These are phyloP conservation scores for Cutaneotrichosporon cutaneum DNA, from an alignment of 1,284 basidiomycete species.

Conservation along the genomic window DNA sequence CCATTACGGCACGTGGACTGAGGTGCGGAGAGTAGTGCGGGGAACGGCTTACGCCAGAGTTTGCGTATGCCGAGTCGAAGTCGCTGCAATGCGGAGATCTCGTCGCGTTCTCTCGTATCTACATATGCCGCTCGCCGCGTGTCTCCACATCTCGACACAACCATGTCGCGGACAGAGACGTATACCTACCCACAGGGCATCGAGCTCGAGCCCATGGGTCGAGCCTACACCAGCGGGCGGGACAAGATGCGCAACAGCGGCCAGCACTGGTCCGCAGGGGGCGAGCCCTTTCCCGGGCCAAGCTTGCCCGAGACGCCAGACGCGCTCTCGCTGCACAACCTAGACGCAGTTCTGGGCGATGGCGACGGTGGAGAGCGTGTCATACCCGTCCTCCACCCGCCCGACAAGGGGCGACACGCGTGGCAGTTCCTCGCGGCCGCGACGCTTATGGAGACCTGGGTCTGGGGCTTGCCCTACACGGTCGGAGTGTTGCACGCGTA, in stretches of 20 bases:
- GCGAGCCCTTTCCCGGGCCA: background rate
- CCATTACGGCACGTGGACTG: too few species aligned
- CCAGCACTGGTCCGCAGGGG: background rate
- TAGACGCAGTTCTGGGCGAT: background rate
- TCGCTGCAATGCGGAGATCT: too few species aligned
- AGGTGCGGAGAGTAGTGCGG: too few species aligned
- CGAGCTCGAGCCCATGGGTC: background rate
- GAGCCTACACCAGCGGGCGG: background rate
- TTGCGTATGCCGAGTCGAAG: too few species aligned
- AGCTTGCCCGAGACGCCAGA: background rate
- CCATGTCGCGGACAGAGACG: background rate
- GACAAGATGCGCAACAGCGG: background rate
- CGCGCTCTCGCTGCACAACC: background rate
- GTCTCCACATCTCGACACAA: background rate
- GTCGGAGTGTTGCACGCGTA: slow-evolving; percentile 49
- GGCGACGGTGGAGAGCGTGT: slow-evolving; percentile 10
- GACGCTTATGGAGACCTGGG: slow-evolving; percentile 43
- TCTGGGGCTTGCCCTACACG: slow-evolving; percentile 51
- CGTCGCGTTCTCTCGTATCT: too few species aligned
- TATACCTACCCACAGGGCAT: background rate
- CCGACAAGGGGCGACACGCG: slow-evolving; percentile 44
- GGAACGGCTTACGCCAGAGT: too few species aligned
- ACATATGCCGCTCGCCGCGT: background rate
- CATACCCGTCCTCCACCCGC: slow-evolving; percentile 34
- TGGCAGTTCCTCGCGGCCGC: slow-evolving; percentile 49